Base-by-base conservation (phyloP, 768 basidiomycete species). In the Pholiota microspora region DNA sequence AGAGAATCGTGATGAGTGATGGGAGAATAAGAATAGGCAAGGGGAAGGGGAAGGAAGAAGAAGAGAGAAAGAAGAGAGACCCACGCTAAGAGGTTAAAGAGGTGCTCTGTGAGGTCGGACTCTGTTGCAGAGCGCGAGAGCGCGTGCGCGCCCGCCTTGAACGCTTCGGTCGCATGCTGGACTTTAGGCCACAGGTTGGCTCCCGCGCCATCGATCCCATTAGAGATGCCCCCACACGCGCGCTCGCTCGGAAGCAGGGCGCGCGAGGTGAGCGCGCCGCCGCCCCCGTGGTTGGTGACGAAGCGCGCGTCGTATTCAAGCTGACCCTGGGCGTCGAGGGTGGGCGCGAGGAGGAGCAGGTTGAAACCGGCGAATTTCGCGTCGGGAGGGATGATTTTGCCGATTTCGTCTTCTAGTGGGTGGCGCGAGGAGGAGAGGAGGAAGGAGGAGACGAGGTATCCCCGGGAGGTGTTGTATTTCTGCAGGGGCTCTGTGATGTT, bases 341-440 rank as follows among this genome's bases (percentile, higher is more conserved):
- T 47, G 58, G 85, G 80, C 21, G 79, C 72, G 54, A 93, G 73
- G 55, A 92, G 79, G 55, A 92, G 73, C 25, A 92, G 67, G 69
- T 92, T 93, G 78, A 94, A 93, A 2, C 92, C 92, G 45, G 90
- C 87, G 66, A 84, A 91, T 61, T 72, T 68, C 13, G 76, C 71
- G 57, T 82, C 77, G 51, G 69, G 66, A 56, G 77, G 73, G 47
- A 78, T 68, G 51, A 85, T 73, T 61, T 64, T 71, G 49, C 72
- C 71, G 35, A 79, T 69, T 64, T 81, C 75, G 49, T 78, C 76
- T 59, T 81, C 74, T 46, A 89, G 69, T 27, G 76, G 69, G 57
- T 66, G 64, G 49, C 74, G 66, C 51, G 76, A 69, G 65, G 78
- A 71, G 47, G 83, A 79, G 61, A 79, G 69, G 62, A 94, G 79